A percentile compares a stretch with the other conserved stretches of the same genome.
phyloP scores from a whole-genome alignment of 1,139 yeast genomes.

The Arxiozyma telluris region DNA sequence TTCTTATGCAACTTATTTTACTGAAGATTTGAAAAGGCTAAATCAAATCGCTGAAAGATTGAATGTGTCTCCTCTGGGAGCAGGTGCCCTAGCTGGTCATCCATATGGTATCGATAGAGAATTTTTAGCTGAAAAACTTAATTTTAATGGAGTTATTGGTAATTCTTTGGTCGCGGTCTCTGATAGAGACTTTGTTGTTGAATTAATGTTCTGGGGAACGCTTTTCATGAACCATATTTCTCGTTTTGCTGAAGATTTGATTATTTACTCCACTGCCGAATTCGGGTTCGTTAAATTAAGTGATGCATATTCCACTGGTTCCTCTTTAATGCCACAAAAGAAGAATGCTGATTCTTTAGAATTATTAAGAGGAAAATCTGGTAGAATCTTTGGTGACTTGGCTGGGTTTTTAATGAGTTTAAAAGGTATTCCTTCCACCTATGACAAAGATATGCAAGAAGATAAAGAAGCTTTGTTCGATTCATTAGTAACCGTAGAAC shows the following conservation, averaged over 20 bases:
- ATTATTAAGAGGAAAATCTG: slow-evolving; percentile 90
- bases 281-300: slow-evolving; percentile 89
- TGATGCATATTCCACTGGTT: slow-evolving; percentile 97
- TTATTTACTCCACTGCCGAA: slow-evolving; percentile 93
- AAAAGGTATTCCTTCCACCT: slow-evolving; percentile 93
- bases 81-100: slow-evolving; percentile 98
- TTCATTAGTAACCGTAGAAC: slow-evolving; percentile 81
- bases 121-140: slow-evolving; percentile 67
- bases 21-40: slow-evolving; percentile 81
- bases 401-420: slow-evolving; percentile 94
- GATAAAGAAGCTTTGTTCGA: slow-evolving; percentile 97
- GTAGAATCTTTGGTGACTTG: slow-evolving; percentile 90
- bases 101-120: slow-evolving; percentile 97
- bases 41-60: slow-evolving; percentile 72
- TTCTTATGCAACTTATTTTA: slow-evolving; percentile 87
- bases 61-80: slow-evolving; percentile 85
- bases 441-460: slow-evolving; percentile 97
- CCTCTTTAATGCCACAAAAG: slow-evolving; percentile 98
- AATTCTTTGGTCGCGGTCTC: slow-evolving; percentile 92
- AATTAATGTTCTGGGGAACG: slow-evolving; percentile 95
- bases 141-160: slow-evolving; percentile 80
- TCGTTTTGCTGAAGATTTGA: slow-evolving; percentile 86
- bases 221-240: slow-evolving; percentile 92
- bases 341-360: slow-evolving; percentile 96
- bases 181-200: slow-evolving; percentile 96